phyloP scores from a whole-genome alignment of 257 asterid genomes.

The Forsythia suspensa region DNA sequence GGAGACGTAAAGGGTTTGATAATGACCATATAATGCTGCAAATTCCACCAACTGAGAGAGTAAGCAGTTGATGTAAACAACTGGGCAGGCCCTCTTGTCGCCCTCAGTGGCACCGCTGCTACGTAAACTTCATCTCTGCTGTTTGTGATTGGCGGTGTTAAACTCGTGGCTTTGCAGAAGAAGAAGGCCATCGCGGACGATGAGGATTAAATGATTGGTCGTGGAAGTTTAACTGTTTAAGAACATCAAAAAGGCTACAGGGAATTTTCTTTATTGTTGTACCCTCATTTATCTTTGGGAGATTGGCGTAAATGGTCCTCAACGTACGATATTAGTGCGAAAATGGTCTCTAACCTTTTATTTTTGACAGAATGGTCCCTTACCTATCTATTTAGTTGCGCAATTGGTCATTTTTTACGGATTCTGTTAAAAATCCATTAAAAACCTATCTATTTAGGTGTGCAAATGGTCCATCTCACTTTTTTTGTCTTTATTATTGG shows the following conservation, averaged over 20 bases:
- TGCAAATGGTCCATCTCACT: too few species aligned
- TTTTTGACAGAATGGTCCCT: too few species aligned
- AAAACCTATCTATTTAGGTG: too few species aligned
- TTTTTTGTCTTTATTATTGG: too few species aligned
- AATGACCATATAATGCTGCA: slow-evolving; percentile 82
- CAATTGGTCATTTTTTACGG: too few species aligned
- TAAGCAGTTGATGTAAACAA: slow-evolving; percentile 54
- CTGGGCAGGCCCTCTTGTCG: slow-evolving; percentile 61
- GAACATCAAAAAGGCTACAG: not conserved
- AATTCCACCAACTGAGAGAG: slow-evolving; percentile 55
- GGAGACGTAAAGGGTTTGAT: slow-evolving; percentile 41
- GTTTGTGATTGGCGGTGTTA: slow-evolving; percentile 8
- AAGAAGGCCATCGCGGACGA: not conserved
- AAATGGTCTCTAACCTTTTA: too few species aligned
- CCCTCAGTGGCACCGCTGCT: slow-evolving; percentile 67
- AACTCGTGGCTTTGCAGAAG: not conserved
- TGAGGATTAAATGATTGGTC: not conserved
- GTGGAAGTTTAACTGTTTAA: not conserved
- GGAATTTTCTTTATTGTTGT: too few species aligned
- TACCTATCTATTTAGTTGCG: too few species aligned
- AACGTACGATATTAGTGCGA: too few species aligned
- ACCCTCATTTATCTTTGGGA: too few species aligned
- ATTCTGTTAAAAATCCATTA: too few species aligned
- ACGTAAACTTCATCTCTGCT: slow-evolving; percentile 62
- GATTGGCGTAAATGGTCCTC: too few species aligned